A percentile compares a stretch with the other conserved stretches of the same genome.
These are phyloP conservation scores for Aspergillus oerlinghausenensis DNA, from an alignment of 2,329 filamentous ascomycete species.

Conservation along the genomic window DNA sequence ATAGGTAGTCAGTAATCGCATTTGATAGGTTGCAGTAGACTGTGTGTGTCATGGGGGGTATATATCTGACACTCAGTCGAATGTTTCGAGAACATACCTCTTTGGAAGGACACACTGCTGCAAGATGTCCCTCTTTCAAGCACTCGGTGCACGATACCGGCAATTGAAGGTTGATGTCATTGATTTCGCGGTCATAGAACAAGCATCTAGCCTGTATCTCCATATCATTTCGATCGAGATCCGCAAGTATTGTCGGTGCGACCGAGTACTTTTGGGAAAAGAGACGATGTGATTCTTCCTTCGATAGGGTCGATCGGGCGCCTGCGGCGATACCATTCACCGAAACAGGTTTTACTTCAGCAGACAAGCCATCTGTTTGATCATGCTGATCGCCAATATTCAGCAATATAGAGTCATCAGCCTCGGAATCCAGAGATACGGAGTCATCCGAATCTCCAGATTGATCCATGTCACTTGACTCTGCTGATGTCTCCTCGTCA, in stretches of 20 bases:
- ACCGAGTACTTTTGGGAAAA: conserved; percentile 33
- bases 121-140: conserved; percentile 39
- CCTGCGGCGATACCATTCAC: conserved; percentile 1
- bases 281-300: conserved; percentile 31
- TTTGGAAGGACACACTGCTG: conserved; percentile 39
- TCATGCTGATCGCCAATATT: conserved; percentile 30
- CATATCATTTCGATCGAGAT: conserved; percentile 36
- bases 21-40: neutral
- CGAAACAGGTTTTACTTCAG: conserved; percentile 14
- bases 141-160: conserved; percentile 42
- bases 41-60: neutral
- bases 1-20: neutral
- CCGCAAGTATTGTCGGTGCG: conserved; percentile 30
- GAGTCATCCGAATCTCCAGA: conserved; percentile 31
- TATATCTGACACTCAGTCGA: neutral
- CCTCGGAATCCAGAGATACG: conserved; percentile 30
- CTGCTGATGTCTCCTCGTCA: conserved; percentile 15
- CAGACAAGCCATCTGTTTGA: conserved; percentile 6
- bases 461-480: conserved; percentile 9
- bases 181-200: conserved; percentile 35
- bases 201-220: conserved; percentile 37
- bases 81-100: conserved; percentile 29
- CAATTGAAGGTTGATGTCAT: conserved; percentile 37
- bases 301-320: conserved; percentile 17
- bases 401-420: conserved; percentile 40